Percentiles rank a stretch among this genome's conserved stretches.
Evolutionary conservation across 2,329 filamentous ascomycete genomes (phyloP).

Genomic region (Byssothecium circinans): DNA sequence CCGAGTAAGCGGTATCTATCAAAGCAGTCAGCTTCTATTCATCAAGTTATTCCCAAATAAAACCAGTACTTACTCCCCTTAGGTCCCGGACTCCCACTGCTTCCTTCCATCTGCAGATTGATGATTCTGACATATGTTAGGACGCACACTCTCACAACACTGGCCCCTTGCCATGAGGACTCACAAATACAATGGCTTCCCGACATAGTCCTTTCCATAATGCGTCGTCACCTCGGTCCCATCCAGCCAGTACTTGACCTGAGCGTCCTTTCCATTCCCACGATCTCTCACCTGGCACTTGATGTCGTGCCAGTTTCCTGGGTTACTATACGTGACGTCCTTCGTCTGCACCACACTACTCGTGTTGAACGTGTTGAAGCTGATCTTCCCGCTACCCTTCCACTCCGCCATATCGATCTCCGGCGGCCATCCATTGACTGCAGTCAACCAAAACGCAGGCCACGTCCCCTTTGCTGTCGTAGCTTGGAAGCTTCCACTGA

Average conservation of each 20-base stretch:
- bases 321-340: slow-evolving; percentile 53
- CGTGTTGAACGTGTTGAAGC: slow-evolving; percentile 60
- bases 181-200: slow-evolving; percentile 36
- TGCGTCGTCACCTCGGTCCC: slow-evolving; percentile 54
- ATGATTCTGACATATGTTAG: slow-evolving; percentile 21
- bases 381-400: slow-evolving; percentile 60
- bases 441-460: slow-evolving; percentile 63
- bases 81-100: slow-evolving; percentile 26
- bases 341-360: slow-evolving; percentile 50
- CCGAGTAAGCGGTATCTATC: slow-evolving; percentile 26
- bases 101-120: slow-evolving; percentile 40
- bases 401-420: slow-evolving; percentile 64
- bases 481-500: slow-evolving; percentile 46
- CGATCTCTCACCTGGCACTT: slow-evolving; percentile 54
- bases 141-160: not conserved
- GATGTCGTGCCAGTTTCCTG: slow-evolving; percentile 54
- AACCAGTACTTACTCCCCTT: slow-evolving; percentile 19
- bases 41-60: not conserved
- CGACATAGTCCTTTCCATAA: slow-evolving; percentile 54
- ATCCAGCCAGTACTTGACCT: slow-evolving; percentile 59
- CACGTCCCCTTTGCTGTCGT: slow-evolving; percentile 51
- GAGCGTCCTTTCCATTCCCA: slow-evolving; percentile 55
- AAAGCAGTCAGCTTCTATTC: slow-evolving; percentile 2
- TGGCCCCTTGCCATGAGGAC: slow-evolving; percentile 1
- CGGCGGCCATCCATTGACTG: slow-evolving; percentile 58